These are phyloP conservation scores for Aspergillus felis DNA, from an alignment of 2,329 filamentous ascomycete genomes.

Conservation along the genomic window DNA sequence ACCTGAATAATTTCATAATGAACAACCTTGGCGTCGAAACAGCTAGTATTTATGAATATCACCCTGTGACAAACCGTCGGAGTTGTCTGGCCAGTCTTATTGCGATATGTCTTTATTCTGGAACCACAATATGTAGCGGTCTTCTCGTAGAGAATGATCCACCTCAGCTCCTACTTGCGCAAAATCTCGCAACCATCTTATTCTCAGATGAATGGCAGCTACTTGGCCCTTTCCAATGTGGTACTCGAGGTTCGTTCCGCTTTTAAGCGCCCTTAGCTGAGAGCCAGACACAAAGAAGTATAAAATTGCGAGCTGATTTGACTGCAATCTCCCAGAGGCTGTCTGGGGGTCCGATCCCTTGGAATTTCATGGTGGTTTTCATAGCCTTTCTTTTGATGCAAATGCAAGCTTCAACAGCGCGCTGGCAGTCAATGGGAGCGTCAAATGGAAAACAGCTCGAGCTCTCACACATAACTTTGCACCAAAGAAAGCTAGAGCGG, in stretches of 20 bases:
- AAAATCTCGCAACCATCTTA: conserved; percentile 3
- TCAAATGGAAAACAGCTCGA: conserved; percentile 44
- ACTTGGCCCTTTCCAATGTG: conserved; percentile 56
- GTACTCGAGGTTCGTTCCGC: conserved; percentile 51
- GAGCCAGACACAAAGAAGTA: background rate
- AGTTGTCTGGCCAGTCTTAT: background rate
- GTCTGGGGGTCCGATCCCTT: conserved; percentile 58
- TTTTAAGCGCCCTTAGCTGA: background rate
- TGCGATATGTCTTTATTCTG: background rate
- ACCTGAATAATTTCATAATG: background rate
- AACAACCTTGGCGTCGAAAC: background rate
- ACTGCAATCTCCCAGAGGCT: conserved; percentile 42
- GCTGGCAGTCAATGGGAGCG: conserved; percentile 48
- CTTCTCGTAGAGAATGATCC: background rate
- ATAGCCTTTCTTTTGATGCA: conserved; percentile 41
- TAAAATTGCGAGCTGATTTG: background rate
- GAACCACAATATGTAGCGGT: background rate
- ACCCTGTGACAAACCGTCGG: background rate
- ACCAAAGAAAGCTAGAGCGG: conserved; percentile 29
- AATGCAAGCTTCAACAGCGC: conserved; percentile 47
- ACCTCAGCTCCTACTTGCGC: conserved; percentile 6
- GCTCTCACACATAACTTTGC: conserved; percentile 28
- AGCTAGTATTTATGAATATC: background rate
- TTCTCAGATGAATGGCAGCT: conserved; percentile 46
- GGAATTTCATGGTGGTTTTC: conserved; percentile 52